Base-by-base conservation (phyloP, 176 grass and related monocot species). In the Ensete ventricosum region DNA sequence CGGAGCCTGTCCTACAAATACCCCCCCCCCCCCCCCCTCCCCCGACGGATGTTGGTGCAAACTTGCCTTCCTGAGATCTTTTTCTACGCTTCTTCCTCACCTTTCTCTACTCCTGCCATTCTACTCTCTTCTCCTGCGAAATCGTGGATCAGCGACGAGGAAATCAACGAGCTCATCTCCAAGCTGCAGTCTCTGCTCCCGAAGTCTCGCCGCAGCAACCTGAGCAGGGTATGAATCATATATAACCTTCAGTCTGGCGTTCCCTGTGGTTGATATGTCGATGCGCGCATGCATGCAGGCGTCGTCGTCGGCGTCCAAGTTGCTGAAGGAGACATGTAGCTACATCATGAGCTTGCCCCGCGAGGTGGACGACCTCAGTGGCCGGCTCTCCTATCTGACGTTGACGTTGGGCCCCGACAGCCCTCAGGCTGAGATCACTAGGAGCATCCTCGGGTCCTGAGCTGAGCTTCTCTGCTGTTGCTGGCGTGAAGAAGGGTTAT, bases 291-390 rank as follows among this genome's bases (percentile, higher is more conserved):
- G 14, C 9, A 17, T 11, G 43, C 67, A 70, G 67, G 67, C 67
- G 20, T 70, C 67, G 20, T 70, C 67, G 19, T 70, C 67, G 19
- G 67, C 67, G 1, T 19, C 67, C 8, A 70, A 70, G 67, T 50
- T 70, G 67, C 67, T 70, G 9, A 51, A 51, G 67, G 67, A 70
- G 16, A 70, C 48, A 8, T 70, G 67, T 48, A 50, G 67, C 43
- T 52, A 70, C 67, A 70, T 70, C 34, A 70, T 52, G 67, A 70
- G 67, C 17, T n/a, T 70, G 43, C 67, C 22, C 43, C 67, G 16
- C 43, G 67, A 70, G 67, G 43, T 70, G 67, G 67, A 22, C 67
- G 67, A 70, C 67, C 67, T 70, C 17, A 70, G 67, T 17, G 43
- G 13, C 43, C 67, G 25, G 34, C 67, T 70, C 67, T 14, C 17